A percentile compares a stretch with the other conserved stretches of the same genome.
These are phyloP conservation scores for Mortierella sp. DNA, from an alignment of 371 early-diverging fungal genomes.

Conservation along the genomic window DNA sequence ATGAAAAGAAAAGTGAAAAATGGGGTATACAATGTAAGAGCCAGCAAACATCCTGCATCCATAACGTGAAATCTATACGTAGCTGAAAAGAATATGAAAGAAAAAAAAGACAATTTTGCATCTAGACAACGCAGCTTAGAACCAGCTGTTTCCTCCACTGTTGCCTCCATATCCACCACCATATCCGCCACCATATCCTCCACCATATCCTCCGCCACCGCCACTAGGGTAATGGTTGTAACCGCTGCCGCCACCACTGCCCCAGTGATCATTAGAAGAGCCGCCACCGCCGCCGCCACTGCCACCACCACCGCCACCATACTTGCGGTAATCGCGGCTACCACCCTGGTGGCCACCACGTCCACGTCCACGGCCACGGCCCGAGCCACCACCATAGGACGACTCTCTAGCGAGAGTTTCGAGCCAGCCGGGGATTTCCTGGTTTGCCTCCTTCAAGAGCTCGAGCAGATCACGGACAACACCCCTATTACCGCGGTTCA, in stretches of 20 bases:
- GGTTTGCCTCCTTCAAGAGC: constrained; percentile 93
- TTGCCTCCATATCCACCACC: constrained; percentile 25
- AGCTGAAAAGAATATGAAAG: constrained; percentile 16
- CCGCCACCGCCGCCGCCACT: constrained; percentile 49
- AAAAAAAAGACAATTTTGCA: constrained; percentile 7
- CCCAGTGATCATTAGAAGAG: constrained; percentile 24
- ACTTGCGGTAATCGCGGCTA: constrained; percentile 55
- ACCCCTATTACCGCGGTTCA: constrained; percentile 94
- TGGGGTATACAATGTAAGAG: constrained; percentile 48
- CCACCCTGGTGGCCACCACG: constrained; percentile 49
- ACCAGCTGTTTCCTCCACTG: constrained; percentile 54
- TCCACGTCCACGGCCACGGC: constrained; percentile 60
- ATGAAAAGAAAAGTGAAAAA: constrained; percentile 26
- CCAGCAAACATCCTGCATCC: constrained; percentile 55
- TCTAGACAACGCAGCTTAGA: constrained; percentile 36
- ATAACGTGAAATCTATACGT: constrained; percentile 30
- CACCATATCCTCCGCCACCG: constrained; percentile 52
- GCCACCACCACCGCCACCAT: constrained; percentile 27
- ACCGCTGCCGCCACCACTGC: constrained; percentile 33
- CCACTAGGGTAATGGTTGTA: constrained; percentile 54
- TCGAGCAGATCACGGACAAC: constrained; percentile 89
- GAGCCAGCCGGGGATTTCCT: constrained; percentile 89
- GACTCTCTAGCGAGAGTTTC: constrained; percentile 72
- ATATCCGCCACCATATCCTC: constrained; percentile 38
- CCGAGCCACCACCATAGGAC: constrained; percentile 71